Evolutionary conservation across 768 basidiomycete species (phyloP), one percentile per base, ranked within the genome.

Genomic region (Lactarius trivialis): DNA sequence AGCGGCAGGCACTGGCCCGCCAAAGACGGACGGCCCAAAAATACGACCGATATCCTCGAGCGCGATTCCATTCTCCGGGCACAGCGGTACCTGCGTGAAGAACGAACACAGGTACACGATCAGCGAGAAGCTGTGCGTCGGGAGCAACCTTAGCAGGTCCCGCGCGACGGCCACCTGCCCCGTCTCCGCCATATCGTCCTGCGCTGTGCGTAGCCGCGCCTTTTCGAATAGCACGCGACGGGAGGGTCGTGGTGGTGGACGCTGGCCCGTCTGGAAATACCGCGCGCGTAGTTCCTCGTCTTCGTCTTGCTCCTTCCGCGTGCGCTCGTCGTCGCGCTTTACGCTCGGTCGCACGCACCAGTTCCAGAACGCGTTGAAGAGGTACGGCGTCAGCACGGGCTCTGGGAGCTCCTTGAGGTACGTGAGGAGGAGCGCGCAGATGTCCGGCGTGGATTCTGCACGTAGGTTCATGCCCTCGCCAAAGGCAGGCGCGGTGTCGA

Each of bases 41-140:
- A 82, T 77, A 48, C 76, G 71, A 7, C 77, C 77, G 55, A 82
- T 74, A 49, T 77, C 75, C 55, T 79, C 76, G 37, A 77, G 70
- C 7, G 76, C 70, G n/a, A 84, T 67, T 1, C 77, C 76, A 61
- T 83, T 83, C 49, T 79, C 79, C 1, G 80, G 77, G 58, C 76
- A 79, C 7, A 81, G 72, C 2, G 79, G 81, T 0, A 82, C 69
- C 65, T 83, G 81, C 1, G 78, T 78, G 67, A 82, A 80, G 69
- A 82, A 81, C 6, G 74, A 73, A 57, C 76, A 72, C 36, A 82
- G 74, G 66, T 82, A 80, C 43, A 73, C 68, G 53, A 82, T 72
- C 4, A 81, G 70, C 36, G 74, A 74, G 61, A 79, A 73, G 56
- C 74, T 70, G 14, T 72, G 65, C 1, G 72, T 71, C 1, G 81